Conservation (phyloP, 768 basidiomycete genomes). For the Amanita phalloides region DNA sequence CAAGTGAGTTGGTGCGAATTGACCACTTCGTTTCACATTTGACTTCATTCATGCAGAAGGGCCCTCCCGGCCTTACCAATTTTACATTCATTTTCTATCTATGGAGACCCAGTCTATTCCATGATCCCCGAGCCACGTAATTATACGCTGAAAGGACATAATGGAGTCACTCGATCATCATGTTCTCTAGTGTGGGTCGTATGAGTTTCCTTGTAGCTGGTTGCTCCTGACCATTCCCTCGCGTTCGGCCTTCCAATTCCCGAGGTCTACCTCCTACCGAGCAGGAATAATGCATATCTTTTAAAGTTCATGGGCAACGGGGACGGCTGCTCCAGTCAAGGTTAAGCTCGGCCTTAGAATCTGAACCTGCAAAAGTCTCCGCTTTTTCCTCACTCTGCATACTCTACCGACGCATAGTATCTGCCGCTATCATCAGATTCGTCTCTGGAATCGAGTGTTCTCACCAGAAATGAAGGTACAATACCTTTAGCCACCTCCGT, state of each 20-base stretch:
- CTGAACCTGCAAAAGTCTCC: neutral
- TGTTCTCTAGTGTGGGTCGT: neutral
- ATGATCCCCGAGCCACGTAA: neutral
- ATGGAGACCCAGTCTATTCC: neutral
- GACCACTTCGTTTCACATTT: neutral
- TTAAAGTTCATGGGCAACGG: neutral
- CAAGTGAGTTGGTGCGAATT: neutral
- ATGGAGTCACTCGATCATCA: neutral
- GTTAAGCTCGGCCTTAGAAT: slow-evolving; percentile 2
- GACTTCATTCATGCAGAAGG: neutral
- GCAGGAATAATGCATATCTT: neutral
- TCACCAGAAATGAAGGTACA: neutral
- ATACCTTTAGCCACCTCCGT: neutral
- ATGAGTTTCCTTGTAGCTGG: slow-evolving; percentile 1
- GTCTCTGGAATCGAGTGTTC: neutral
- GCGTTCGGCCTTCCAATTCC: neutral
- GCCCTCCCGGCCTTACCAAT: neutral
- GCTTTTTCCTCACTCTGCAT: neutral
- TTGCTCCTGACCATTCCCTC: neutral
- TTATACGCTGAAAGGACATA: neutral
- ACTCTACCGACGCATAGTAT: neutral
- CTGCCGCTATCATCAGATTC: neutral
- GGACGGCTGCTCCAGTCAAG: neutral
- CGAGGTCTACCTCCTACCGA: neutral
- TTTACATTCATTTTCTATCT: neutral